Evolutionary conservation across 2,329 filamentous ascomycete species (phyloP), one percentile per base, ranked within the genome.

Genomic region (Hymenoscyphus scutula): DNA sequence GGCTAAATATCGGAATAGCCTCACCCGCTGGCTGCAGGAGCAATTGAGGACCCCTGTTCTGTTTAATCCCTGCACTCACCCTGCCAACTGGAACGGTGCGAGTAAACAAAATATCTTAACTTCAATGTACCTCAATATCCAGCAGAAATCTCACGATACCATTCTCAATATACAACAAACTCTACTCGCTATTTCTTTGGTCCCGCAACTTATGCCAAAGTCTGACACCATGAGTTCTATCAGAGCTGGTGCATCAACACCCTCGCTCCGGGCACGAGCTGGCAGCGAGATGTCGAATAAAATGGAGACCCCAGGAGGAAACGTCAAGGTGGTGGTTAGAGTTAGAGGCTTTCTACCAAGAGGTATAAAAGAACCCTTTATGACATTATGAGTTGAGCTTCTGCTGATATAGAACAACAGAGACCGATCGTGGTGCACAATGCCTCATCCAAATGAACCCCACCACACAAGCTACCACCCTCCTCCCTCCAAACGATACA

Each of bases 401-500:
- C 11, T 30, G 13, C 27, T 58, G 4, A 59, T 30, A 27, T 58
- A 66, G 57, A 65, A 34, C 59, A 76, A 32, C 73, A 98, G 95
- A 99, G 76, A 84, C 89, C 71, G 86, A 96, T 60, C 87, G 90
- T 72, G 84, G 87, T 61, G 89, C 92, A 64, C 82, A 89, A 81
- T 98, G 95, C 75, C 83, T 99, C 53, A 89, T 99, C 68, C 83
- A 87, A 66, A 99, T 99, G 95, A 88, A 97, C 74, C 92, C 94
- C 25, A 79, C 84, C 37, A 92, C 89, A 1, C 92, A 99, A 77
- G 84, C 85, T 74, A 99, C 95, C 1, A 96, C 85, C 1, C 84
- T 99, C 4, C 82, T 87, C 53, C 85, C 89, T 3, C 92, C 93
- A 1, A 80, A 81, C 58, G 80, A 85, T 68, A 75, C 80, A 45